Evolutionary conservation across 2,329 filamentous ascomycete species (phyloP).

Genomic region (Penicillium sp.): DNA sequence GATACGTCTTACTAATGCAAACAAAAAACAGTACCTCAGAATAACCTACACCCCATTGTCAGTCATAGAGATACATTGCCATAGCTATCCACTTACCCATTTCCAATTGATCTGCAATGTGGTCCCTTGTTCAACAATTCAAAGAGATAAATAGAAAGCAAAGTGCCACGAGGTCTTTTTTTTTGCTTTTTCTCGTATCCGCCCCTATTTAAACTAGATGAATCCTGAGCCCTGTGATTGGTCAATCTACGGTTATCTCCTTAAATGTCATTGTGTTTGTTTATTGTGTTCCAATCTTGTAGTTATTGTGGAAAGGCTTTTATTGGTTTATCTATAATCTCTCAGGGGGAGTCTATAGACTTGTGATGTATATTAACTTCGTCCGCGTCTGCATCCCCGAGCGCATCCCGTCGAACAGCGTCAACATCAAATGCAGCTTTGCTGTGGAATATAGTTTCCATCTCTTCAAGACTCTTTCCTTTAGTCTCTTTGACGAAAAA

Average conservation of each 20-base stretch:
- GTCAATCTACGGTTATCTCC: background rate
- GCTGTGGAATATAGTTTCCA: constrained; percentile 32
- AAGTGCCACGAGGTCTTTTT: background rate
- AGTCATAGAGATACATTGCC: background rate
- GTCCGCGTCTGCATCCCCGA: background rate
- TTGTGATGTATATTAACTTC: constrained; percentile 1
- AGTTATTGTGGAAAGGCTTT: too few species aligned
- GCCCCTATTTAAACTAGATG: background rate
- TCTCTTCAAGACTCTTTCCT: constrained; percentile 41
- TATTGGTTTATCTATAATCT: background rate
- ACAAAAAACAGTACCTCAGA: background rate
- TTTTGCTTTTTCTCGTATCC: background rate
- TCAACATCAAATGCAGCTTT: constrained; percentile 25
- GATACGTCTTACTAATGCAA: background rate
- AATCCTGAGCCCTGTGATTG: background rate
- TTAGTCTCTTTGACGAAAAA: constrained; percentile 43
- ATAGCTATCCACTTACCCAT: background rate
- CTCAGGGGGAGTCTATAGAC: background rate
- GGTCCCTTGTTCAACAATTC: too few species aligned
- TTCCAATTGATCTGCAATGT: background rate
- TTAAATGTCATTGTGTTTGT: background rate
- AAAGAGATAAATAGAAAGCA: background rate
- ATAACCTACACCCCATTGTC: background rate
- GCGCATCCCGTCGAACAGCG: constrained; percentile 12
- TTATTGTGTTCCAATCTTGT: background rate